Evolutionary conservation across 805 yeast species (phyloP).

Genomic region (Metschnikowia dekortorum): DNA sequence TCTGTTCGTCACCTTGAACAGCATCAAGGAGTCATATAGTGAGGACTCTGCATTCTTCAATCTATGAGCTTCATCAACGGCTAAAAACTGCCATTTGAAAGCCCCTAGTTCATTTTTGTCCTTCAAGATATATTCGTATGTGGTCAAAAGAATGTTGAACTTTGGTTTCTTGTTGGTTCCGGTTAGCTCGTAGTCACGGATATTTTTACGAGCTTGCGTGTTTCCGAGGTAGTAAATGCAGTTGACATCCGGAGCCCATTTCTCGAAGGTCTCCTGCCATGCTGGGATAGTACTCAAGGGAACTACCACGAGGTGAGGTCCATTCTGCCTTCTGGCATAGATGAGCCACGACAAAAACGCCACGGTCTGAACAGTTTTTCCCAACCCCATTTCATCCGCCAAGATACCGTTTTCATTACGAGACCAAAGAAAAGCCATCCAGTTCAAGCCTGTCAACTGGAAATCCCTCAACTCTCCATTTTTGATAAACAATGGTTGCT

Average conservation of each 20-base stretch:
- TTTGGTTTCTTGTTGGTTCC: slow-evolving; percentile 63
- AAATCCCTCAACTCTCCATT: slow-evolving; percentile 92
- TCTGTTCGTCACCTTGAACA: slow-evolving; percentile 79
- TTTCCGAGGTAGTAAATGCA: slow-evolving; percentile 93
- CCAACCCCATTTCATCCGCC: slow-evolving; percentile 99
- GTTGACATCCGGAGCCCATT: slow-evolving; percentile 96
- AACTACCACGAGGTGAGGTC: slow-evolving; percentile 95
- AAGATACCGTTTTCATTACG: slow-evolving; percentile 94
- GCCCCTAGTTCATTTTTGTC: slow-evolving; percentile 77
- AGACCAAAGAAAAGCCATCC: slow-evolving; percentile 99
- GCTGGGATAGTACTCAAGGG: slow-evolving; percentile 96
- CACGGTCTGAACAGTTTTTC: slow-evolving; percentile 96
- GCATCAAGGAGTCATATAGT: slow-evolving; percentile 78
- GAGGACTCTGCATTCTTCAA: slow-evolving; percentile 92
- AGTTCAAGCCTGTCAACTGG: slow-evolving; percentile 95
- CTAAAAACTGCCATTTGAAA: slow-evolving; percentile 91
- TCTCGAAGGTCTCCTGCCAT: slow-evolving; percentile 98
- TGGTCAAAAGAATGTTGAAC: slow-evolving; percentile 87
- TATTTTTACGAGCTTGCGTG: slow-evolving; percentile 73
- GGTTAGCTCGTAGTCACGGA: slow-evolving; percentile 83
- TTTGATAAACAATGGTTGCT: slow-evolving; percentile 86
- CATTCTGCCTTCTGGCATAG: slow-evolving; percentile 93
- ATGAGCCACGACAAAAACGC: slow-evolving; percentile 92
- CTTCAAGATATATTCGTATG: slow-evolving; percentile 93
- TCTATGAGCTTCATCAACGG: slow-evolving; percentile 98